These are phyloP conservation scores for Stylosanthes scabra DNA, from an alignment of 331 rosid genomes.

Conservation along the genomic window DNA sequence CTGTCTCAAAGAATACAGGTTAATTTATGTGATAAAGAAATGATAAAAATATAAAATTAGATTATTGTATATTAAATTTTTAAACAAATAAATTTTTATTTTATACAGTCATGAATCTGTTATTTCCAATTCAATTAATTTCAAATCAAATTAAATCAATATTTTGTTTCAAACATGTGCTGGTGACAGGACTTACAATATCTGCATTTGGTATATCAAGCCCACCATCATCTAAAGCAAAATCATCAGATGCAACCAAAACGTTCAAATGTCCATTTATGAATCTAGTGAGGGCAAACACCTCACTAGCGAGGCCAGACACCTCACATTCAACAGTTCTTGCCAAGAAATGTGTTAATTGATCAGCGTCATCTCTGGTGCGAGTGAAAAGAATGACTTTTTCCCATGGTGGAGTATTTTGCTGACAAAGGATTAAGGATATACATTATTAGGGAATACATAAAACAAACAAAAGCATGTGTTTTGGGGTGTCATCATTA, in stretches of 20 bases:
- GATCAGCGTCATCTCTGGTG: constrained; percentile 97
- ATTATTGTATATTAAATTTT: constrained; percentile 13
- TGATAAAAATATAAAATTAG: constrained; percentile 9
- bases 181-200: constrained; percentile 64
- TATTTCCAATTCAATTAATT: background rate
- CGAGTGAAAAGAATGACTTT: constrained; percentile 96
- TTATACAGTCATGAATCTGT: too few species aligned
- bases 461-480: too few species aligned
- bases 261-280: constrained; percentile 81
- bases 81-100: too few species aligned
- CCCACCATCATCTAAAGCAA: constrained; percentile 77
- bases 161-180: too few species aligned
- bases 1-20: constrained; percentile 43
- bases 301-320: constrained; percentile 93
- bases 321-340: constrained; percentile 75
- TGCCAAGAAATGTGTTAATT: constrained; percentile 74
- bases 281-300: constrained; percentile 89
- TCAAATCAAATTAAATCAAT: too few species aligned
- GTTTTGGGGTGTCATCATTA: too few species aligned
- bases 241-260: constrained; percentile 87
- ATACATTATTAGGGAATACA: constrained; percentile 14
- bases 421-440: constrained; percentile 62
- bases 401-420: constrained; percentile 85
- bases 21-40: background rate
- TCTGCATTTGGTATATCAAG: constrained; percentile 98